Evolutionary conservation across 2,329 filamentous ascomycete genomes (phyloP), one percentile per base, ranked within the genome.

Genomic region (Tolypocladium ovalisporum): DNA sequence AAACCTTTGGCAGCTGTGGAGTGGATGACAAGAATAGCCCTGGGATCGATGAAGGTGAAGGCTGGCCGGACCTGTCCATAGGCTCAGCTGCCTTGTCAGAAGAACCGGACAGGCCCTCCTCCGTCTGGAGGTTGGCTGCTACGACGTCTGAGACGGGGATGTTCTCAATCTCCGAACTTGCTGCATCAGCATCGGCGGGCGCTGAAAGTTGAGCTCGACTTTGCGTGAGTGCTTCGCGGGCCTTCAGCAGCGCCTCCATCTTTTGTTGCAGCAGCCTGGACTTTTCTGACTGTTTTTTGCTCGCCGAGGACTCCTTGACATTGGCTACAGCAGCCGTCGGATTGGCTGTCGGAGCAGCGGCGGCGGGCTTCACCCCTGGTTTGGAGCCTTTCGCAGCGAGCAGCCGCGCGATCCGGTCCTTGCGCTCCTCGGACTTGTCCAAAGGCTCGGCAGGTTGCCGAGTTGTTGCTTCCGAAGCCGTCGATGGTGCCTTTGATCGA

Each of bases 331-430:
- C 27, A 22, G 59, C 55, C 3, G 37, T 24, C n/a, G 27, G 58
- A 40, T 61, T 36, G 5, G 63, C 53, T 17, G 36, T 42, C 59
- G 39, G 37, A 29, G 55, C 15, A 27, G 57, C 53, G 17, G 62
- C 52, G 1, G 58, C 56, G 34, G 59, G 22, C 35, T 67, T 56
- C 32, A 64, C 60, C 32, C 64, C 49, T 57, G 65, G 55, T 37
- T 86, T 88, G 37, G 82, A 81, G 55, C 79, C 80, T 68, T 89
- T 91, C 1, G 83, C 84, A n/a, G 88, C 88, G 56, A 91, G 77
- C 57, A 91, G 79, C 54, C 86, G 83, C 4, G 88, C 88, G 59
- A 93, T 89, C 47, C 89, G 83, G 62, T 90, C 88, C 63, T 89
- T 89, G 27, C 89, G 80, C 65, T 88, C 84, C 61, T 88, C 77